These are phyloP conservation scores for Adenanthera pavonina DNA, from an alignment of 306 rosid genomes.

Conservation along the genomic window DNA sequence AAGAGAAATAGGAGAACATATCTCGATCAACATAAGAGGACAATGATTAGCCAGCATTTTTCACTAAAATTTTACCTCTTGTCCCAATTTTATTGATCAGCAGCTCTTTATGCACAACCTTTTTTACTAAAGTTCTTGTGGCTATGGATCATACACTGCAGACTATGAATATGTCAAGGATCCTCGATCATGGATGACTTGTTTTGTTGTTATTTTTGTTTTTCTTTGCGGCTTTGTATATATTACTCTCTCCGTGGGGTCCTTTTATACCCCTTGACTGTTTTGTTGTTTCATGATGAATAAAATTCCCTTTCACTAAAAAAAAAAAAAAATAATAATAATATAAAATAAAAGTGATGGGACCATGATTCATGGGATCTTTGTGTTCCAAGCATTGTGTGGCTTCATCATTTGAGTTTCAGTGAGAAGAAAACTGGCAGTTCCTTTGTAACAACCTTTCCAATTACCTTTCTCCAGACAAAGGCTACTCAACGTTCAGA, in stretches of 20 bases:
- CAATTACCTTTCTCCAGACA: neutral
- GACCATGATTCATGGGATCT: neutral
- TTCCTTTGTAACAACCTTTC: neutral
- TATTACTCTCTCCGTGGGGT: no score
- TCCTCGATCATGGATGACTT: no score
- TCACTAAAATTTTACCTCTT: neutral
- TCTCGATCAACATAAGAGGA: neutral
- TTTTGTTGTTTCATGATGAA: no score
- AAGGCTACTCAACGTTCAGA: conserved; percentile 7
- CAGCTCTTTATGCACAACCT: neutral
- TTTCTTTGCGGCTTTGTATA: no score
- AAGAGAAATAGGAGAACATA: neutral
- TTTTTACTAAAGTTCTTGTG: neutral
- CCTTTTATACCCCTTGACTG: no score
- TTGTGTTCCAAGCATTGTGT: neutral
- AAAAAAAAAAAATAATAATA: no score
- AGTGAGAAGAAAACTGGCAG: neutral
- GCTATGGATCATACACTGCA: no score
- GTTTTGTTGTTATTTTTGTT: no score
- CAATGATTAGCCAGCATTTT: neutral
- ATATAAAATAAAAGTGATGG: neutral
- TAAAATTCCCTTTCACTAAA: no score
- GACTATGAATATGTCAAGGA: no score
- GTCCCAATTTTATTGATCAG: neutral
- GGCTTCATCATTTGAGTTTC: neutral